Base-by-base conservation (phyloP, 2,329 filamentous ascomycete species). In the Ophiostoma montium region DNA sequence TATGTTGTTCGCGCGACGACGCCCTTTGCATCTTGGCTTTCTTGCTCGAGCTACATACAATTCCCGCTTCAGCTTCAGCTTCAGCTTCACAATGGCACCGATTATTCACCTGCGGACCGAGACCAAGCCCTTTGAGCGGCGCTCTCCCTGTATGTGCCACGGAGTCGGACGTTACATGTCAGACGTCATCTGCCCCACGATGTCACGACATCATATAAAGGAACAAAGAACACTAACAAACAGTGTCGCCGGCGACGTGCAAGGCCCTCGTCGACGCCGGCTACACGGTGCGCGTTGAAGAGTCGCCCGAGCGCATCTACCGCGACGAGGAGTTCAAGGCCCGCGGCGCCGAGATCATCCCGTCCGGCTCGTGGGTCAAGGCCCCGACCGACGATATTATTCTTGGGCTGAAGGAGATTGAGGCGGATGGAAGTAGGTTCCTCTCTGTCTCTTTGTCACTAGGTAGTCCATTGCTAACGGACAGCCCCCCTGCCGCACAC, bases 371-470 rank as follows among this genome's bases (percentile, higher is more conserved):
- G 46, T 89, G 84, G 84, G 70, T 71, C 48, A 70, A 82, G 51
- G 82, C 78, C 1, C 79, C 82, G 35, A 66, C 70, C 55, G 79
- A 84, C 54, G 72, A 84, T 60, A 77, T 87, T 58, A 80, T 89
- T 53, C 66, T 88, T 51, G 84, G 84, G 36, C 71, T 89, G 52
- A 89, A 89, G 73, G 84, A 88, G 67, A 72, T 89, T 11, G 80
- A 80, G 21, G 81, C 83, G 57, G 80, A 86, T 60, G 74, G 77
- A 52, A 68, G 39, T 42, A 42, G 11, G 39, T 16, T 9, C 23
- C 7, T 5, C 13, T 5, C 23, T 18, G 13, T 30, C 21, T 6
- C 13, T 41, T 27, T 13, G 1, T 15, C 10, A 27, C 15, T 3
- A 12, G 15, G 3, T 41, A n/a, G 15, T 6, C 2, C 15, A 4